phyloP scores from a whole-genome alignment of 306 rosid species.

The Elaeagnus macrophylla region DNA sequence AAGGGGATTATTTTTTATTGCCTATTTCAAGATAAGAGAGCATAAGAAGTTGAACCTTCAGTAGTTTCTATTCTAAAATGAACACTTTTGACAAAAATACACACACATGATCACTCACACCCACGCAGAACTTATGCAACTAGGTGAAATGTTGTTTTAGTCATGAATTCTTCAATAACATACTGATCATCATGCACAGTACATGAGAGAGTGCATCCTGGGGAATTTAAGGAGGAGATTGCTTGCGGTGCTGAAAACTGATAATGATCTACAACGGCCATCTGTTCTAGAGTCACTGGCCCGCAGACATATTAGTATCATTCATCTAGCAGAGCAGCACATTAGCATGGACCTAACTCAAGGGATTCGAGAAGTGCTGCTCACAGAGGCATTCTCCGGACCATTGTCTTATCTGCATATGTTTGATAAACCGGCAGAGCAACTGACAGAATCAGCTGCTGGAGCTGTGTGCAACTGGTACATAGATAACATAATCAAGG shows the following conservation, averaged over 20 bases:
- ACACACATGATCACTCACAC: too few species aligned
- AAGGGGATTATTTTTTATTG: too few species aligned
- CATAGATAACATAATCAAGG: constrained; percentile 88
- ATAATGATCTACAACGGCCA: constrained; percentile 94
- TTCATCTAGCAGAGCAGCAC: constrained; percentile 97
- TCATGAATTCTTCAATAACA: constrained; percentile 6
- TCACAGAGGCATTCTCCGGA: constrained; percentile 82
- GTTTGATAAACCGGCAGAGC: constrained; percentile 81
- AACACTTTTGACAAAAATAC: too few species aligned
- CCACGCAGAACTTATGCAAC: too few species aligned
- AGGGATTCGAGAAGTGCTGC: constrained; percentile 90
- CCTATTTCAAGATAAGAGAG: too few species aligned
- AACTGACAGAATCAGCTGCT: constrained; percentile 81
- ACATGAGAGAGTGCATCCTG: constrained; percentile 98
- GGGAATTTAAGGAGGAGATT: constrained; percentile 96
- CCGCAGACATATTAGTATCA: constrained; percentile 72
- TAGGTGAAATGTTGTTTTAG: too few species aligned
- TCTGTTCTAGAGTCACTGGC: constrained; percentile 77
- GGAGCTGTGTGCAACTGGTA: constrained; percentile 94
- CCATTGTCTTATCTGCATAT: constrained; percentile 91
- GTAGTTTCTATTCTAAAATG: too few species aligned
- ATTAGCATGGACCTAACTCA: constrained; percentile 95
- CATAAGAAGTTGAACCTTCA: too few species aligned
- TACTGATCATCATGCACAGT: constrained; percentile 49
- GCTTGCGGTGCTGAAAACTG: constrained; percentile 83